A percentile compares a stretch with the other conserved stretches of the same genome.
Evolutionary conservation across 2,329 filamentous ascomycete species (phyloP).

Genomic region (Tolypocladium endophyticum): DNA sequence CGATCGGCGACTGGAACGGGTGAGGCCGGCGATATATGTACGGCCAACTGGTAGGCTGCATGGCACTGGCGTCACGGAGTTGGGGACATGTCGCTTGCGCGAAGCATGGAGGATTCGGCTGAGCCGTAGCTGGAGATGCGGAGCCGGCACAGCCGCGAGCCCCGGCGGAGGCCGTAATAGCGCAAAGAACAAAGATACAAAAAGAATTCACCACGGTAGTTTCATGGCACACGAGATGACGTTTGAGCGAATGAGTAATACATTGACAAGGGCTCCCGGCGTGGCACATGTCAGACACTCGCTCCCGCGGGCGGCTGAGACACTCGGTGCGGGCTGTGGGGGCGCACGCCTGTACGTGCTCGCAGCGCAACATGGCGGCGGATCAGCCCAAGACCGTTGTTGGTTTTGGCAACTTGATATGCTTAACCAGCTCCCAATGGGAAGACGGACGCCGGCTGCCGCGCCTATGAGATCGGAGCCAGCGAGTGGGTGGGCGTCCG

Average conservation of each 20-base stretch:
- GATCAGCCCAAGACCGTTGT: neutral
- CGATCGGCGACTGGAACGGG: conserved; percentile 8
- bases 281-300: neutral
- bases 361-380: neutral
- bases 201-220: neutral
- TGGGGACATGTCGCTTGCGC: conserved; percentile 14
- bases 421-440: neutral
- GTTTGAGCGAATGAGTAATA: neutral
- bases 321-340: neutral
- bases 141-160: neutral
- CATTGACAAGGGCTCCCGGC: neutral
- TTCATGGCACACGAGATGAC: neutral
- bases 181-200: neutral
- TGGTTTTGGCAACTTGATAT: neutral
- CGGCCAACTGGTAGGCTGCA: conserved; percentile 22
- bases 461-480: neutral
- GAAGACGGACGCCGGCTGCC: neutral
- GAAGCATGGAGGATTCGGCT: neutral
- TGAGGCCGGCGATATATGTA: conserved; percentile 11
- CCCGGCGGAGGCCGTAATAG: neutral
- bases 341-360: neutral
- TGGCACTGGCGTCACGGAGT: conserved; percentile 32
- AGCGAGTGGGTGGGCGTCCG: neutral
- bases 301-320: neutral
- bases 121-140: neutral